Evolutionary conservation across 441 rosid species (phyloP), one percentile per base, ranked within the genome.

Genomic region (Manihot esculenta): DNA sequence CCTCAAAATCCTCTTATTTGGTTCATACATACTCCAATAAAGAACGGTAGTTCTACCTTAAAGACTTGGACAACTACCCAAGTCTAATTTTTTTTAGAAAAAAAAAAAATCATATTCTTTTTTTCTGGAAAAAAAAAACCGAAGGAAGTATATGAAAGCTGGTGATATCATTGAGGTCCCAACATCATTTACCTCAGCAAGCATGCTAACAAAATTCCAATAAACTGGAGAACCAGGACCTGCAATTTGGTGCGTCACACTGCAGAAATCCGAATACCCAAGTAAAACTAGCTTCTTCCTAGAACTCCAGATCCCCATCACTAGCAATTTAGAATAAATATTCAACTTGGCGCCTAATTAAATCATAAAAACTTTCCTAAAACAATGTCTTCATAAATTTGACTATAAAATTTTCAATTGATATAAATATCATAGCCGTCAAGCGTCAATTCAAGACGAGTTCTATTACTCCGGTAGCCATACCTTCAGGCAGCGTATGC

Each of bases 401-500:
- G 15, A 63, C 45, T 21, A 30, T 11, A 56, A 11, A 42, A 12
- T 51, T 44, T n/a, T 56, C 27, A 27, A 26, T 11, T 11, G 2
- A 58, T 21, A 45, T 33, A 62, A 66, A 30, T 17, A 66, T 24
- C 44, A 60, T 10, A 61, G 50, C 54, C 51, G 10, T 48, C 60
- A 61, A 71, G 48, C 51, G 10, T 48, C 60, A 61, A 71, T 64
- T 57, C 50, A 76, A 68, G 68, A 70, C 55, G 49, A 58, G 64
- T 62, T 30, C 12, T 59, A 70, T 69, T 74, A 62, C 76, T 71
- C 77, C 65, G 61, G 69, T 48, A 61, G 20, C 17, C 82, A 72
- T 89, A 95, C 99, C 99, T 93, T 91, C 89, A 33, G 83, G 86
- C 64, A 90, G 77, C 23, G 91, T 85, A 44, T 88, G 99, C 63